These are phyloP conservation scores for Silene coronaria DNA, from an alignment of 179 eudicot genomes.

Conservation along the genomic window DNA sequence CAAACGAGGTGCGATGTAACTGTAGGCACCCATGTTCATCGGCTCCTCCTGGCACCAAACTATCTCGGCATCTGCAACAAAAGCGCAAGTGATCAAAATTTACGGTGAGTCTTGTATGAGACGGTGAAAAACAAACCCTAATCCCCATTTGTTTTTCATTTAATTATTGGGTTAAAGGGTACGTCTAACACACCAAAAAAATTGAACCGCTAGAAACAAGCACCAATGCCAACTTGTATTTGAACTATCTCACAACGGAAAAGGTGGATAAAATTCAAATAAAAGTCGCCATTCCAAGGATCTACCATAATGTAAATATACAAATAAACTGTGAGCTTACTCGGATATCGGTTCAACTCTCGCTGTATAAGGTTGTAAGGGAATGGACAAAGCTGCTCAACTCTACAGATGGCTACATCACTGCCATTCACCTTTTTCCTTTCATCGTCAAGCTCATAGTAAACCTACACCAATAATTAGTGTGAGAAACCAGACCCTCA, in stretches of 20 bases:
- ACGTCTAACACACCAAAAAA: too few species aligned
- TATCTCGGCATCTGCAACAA: slow-evolving; percentile 80
- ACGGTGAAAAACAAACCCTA: too few species aligned
- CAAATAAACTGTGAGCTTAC: slow-evolving; percentile 45
- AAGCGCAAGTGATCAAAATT: too few species aligned
- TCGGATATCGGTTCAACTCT: slow-evolving; percentile 88
- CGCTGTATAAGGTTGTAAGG: slow-evolving; percentile 86
- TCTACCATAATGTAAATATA: background rate
- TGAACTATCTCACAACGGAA: too few species aligned
- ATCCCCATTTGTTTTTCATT: too few species aligned
- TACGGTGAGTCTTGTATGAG: too few species aligned
- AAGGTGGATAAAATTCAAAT: too few species aligned
- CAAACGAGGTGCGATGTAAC: slow-evolving; percentile 69
- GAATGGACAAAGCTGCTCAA: slow-evolving; percentile 98
- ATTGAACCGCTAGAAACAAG: background rate
- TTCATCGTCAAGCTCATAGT: slow-evolving; percentile 39
- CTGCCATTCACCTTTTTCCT: slow-evolving; percentile 30
- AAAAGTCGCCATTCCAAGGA: background rate
- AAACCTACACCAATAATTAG: slow-evolving; percentile 24
- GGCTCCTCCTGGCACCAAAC: slow-evolving; percentile 99
- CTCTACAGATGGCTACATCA: slow-evolving; percentile 68
- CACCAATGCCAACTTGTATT: too few species aligned
- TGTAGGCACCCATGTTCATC: slow-evolving; percentile 94
- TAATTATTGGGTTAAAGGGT: too few species aligned
- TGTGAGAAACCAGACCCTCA: background rate